A percentile compares a stretch with the other conserved stretches of the same genome.
Conservation (phyloP, 1,284 basidiomycete genomes). For the Wallemia ichthyophaga region DNA sequence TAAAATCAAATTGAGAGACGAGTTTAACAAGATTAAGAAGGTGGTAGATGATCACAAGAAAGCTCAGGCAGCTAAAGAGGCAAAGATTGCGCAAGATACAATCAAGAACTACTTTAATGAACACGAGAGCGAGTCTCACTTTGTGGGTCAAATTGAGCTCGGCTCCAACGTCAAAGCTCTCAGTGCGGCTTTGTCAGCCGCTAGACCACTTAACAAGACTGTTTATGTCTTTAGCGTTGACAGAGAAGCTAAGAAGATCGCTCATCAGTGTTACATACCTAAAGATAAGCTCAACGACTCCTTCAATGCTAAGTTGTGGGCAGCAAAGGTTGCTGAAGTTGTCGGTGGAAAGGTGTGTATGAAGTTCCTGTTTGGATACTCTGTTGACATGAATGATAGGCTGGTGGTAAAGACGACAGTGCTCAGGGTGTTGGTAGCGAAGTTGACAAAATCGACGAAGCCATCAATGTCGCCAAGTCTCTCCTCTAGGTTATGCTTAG, state of each 20-base stretch:
- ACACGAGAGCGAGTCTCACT: conserved; percentile 35
- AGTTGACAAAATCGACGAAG: conserved; percentile 33
- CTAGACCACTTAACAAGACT: conserved; percentile 48
- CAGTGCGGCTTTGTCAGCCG: conserved; percentile 39
- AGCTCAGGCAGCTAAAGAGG: conserved; percentile 28
- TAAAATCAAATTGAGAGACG: conserved; percentile 53
- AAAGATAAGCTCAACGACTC: conserved; percentile 26
- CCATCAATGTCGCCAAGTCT: conserved; percentile 23
- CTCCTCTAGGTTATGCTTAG: too few species aligned
- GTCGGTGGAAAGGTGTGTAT: conserved; percentile 51
- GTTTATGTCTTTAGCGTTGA: conserved; percentile 70
- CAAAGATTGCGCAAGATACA: conserved; percentile 18
- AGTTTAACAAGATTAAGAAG: conserved; percentile 38
- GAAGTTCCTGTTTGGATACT: background rate
- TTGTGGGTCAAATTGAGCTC: conserved; percentile 22
- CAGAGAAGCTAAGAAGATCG: conserved; percentile 35
- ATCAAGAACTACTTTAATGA: conserved; percentile 42
- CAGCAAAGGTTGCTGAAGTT: conserved; percentile 37
- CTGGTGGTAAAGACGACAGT: conserved; percentile 68
- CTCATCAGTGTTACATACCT: conserved; percentile 64
- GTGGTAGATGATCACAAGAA: conserved; percentile 59
- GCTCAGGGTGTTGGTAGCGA: conserved; percentile 59
- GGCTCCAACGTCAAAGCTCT: conserved; percentile 24
- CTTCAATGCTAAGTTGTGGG: conserved; percentile 56
- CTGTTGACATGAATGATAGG: conserved; percentile 21